A percentile compares a stretch with the other conserved stretches of the same genome.
Conservation (phyloP, 352 stramenopile species). For the Phytophthora macrochlamydospora region DNA sequence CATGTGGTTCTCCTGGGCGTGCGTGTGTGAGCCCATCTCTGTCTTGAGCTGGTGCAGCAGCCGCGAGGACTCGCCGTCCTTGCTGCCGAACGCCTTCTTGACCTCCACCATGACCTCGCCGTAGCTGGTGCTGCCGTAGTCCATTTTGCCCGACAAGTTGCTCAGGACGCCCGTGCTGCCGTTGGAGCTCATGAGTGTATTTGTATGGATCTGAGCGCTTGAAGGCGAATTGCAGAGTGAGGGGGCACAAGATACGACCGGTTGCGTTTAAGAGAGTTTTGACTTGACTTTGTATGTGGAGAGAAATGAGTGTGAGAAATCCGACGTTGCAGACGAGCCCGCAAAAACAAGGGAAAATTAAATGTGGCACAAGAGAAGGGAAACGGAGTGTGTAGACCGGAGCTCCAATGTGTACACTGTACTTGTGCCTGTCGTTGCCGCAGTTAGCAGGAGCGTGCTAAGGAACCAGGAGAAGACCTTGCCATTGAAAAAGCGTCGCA, state of each 20-base stretch:
- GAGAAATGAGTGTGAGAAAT: no score
- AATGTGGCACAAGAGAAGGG: neutral
- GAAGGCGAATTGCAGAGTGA: constrained; percentile 25
- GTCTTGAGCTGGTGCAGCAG: constrained; percentile 75
- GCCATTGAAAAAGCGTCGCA: no score
- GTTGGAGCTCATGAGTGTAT: constrained; percentile 26
- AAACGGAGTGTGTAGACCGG: neutral
- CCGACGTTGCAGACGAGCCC: neutral
- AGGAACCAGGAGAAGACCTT: no score
- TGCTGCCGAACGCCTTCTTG: constrained; percentile 50
- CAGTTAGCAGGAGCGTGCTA: neutral
- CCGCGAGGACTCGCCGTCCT: constrained; percentile 58
- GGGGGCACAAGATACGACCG: constrained; percentile 13
- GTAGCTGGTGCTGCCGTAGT: constrained; percentile 57
- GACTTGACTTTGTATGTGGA: neutral
- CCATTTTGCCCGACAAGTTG: constrained; percentile 29
- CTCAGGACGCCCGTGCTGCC: constrained; percentile 28
- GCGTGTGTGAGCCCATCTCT: constrained; percentile 54
- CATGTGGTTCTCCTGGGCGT: constrained; percentile 82
- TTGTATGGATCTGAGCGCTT: constrained; percentile 8
- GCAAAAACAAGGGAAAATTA: neutral
- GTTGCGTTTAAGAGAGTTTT: neutral
- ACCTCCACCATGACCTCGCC: constrained; percentile 58
- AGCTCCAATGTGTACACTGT: no score
- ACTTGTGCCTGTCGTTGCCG: neutral